Percentiles rank a stretch among this genome's conserved stretches.
Conservation (phyloP, 805 yeast species). For the Yarrowia phangngaensis region DNA sequence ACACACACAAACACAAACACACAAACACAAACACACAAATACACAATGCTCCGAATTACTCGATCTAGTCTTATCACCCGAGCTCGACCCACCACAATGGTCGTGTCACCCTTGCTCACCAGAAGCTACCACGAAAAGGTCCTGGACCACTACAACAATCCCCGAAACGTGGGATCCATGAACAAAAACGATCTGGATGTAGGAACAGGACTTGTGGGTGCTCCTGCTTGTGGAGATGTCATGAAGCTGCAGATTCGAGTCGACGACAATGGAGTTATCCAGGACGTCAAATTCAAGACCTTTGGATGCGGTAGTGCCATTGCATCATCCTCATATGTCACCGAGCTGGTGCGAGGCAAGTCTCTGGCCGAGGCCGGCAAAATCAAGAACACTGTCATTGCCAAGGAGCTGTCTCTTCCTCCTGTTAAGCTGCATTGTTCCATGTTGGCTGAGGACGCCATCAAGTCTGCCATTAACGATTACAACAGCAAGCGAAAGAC, state of each 20-base stretch:
- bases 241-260: conserved; percentile 96
- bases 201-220: conserved; percentile 97
- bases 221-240: conserved; percentile 99
- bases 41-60: background rate
- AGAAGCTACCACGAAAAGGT: conserved; percentile 81
- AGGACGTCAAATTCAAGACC: conserved; percentile 95
- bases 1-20: background rate
- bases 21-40: background rate
- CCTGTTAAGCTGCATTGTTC: conserved; percentile 98
- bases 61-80: conserved; percentile 22
- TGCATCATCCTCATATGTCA: conserved; percentile 91
- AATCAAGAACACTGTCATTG: conserved; percentile 90
- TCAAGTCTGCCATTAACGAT: conserved; percentile 94
- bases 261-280: conserved; percentile 83
- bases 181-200: conserved; percentile 72
- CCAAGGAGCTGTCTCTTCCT: conserved; percentile 89
- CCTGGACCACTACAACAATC: conserved; percentile 93
- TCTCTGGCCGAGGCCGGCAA: conserved; percentile 87
- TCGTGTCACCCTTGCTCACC: conserved; percentile 1
- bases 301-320: conserved; percentile 99
- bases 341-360: conserved; percentile 93
- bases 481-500: conserved; percentile 74
- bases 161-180: conserved; percentile 92
- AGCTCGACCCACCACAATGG: conserved; percentile 15
- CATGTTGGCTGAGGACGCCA: conserved; percentile 98